Percentiles rank a stretch among this genome's conserved stretches.
Evolutionary conservation across 2,329 filamentous ascomycete species (phyloP).

Genomic region (Lachnellula subtilissima): DNA sequence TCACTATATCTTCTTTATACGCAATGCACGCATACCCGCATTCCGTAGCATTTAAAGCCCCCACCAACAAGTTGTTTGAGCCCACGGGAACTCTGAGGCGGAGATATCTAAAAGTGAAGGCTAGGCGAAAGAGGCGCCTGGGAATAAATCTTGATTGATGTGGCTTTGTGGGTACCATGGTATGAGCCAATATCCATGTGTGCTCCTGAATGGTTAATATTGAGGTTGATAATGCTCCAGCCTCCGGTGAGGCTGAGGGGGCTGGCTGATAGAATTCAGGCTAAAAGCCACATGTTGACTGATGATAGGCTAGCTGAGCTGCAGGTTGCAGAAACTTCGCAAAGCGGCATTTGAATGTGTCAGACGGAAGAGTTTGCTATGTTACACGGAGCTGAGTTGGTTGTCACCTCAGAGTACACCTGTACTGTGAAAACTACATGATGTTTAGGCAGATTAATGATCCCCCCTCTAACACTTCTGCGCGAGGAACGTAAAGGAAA

Average conservation of each 20-base stretch:
- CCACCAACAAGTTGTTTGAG: conserved; percentile 2
- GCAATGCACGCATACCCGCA: conserved; percentile 3
- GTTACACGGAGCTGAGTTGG: no score
- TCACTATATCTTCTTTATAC: background rate
- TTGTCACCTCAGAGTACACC: no score
- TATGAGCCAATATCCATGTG: conserved; percentile 3
- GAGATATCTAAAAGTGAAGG: conserved; percentile 2
- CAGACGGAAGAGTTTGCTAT: no score
- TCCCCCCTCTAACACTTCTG: no score
- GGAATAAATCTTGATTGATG: conserved; percentile 12
- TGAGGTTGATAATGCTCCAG: background rate
- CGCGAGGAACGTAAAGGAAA: no score
- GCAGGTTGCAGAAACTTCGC: no score
- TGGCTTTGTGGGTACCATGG: background rate
- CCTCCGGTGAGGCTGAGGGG: background rate
- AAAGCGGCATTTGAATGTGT: no score
- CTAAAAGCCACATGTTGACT: no score
- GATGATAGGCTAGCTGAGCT: no score
- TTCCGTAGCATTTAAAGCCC: background rate
- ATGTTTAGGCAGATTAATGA: no score
- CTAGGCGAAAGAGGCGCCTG: background rate
- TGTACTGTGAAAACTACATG: no score
- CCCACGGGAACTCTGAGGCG: background rate
- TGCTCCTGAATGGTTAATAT: background rate
- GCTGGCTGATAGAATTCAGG: no score